These are phyloP conservation scores for Gracilaria domingensis DNA, from an alignment of 23 red algal genomes.

Conservation along the genomic window DNA sequence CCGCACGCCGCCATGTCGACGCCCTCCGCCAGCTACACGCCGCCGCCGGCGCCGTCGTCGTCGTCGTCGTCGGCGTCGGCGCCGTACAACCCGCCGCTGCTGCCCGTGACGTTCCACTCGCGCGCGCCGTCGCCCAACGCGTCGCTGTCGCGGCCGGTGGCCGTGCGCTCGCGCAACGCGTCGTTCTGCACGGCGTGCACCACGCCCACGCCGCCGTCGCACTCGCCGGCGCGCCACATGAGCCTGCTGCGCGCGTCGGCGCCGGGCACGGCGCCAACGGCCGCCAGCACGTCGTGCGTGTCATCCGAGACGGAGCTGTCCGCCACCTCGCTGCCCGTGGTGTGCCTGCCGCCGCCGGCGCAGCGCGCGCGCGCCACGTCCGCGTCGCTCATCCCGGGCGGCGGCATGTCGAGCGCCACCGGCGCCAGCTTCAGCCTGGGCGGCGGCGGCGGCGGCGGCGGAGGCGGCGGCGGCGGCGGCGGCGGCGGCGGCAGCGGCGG, in stretches of 20 bases:
- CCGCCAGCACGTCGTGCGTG: neutral
- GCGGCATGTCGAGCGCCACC: neutral
- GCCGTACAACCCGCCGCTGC: neutral
- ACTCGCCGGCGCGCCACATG: neutral
- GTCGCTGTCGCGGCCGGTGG: neutral
- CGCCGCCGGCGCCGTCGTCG: neutral
- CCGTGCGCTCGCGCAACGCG: slow-evolving; percentile 17
- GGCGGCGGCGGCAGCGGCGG: too few species aligned
- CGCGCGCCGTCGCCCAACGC: slow-evolving; percentile 23
- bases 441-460: neutral
- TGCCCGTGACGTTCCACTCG: slow-evolving; percentile 12
- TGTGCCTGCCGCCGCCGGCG: neutral
- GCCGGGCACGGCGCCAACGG: neutral
- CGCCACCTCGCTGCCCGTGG: neutral
- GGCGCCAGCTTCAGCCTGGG: too few species aligned
- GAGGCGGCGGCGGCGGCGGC: neutral
- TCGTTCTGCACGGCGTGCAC: slow-evolving; percentile 33
- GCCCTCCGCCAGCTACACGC: too few species aligned
- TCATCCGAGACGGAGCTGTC: slow-evolving; percentile 26
- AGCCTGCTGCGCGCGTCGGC: neutral
- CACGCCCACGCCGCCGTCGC: slow-evolving; percentile 15
- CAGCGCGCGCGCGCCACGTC: slow-evolving; percentile 12
- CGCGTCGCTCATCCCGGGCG: neutral
- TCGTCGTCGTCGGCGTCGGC: neutral
- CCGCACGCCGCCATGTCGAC: neutral